Conservation (phyloP, 2,329 filamentous ascomycete species). For the Diaporthe humulicola region DNA sequence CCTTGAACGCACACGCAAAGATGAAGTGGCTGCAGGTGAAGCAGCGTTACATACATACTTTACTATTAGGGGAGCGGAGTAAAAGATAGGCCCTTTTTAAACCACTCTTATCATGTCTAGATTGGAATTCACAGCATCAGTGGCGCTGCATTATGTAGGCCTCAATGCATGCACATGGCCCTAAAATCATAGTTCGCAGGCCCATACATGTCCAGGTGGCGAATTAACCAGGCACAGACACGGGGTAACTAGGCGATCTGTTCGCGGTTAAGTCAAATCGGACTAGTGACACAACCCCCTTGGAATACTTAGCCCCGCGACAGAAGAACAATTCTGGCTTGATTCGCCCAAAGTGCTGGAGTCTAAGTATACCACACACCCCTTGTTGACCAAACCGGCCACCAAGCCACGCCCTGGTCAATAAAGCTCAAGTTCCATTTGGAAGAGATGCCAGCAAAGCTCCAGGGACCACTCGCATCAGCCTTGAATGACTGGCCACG, state of each 20-base stretch:
- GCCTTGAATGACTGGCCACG: too few relatives aligned
- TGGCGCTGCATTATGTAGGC: too few relatives aligned
- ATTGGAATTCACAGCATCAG: background rate
- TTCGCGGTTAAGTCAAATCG: background rate
- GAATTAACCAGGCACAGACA: slow-evolving; percentile 4
- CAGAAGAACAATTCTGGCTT: background rate
- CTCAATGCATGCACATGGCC: too few relatives aligned
- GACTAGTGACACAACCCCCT: background rate
- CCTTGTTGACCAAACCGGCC: background rate
- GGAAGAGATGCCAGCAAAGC: too few relatives aligned
- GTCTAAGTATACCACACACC: background rate
- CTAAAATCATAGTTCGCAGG: background rate
- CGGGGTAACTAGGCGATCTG: background rate
- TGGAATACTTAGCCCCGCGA: background rate
- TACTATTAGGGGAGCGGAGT: too few relatives aligned
- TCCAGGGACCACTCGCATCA: too few relatives aligned
- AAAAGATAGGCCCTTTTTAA: too few relatives aligned
- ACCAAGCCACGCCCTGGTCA: background rate
- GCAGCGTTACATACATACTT: too few relatives aligned
- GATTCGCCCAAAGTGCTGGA: background rate
- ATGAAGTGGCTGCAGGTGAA: too few relatives aligned
- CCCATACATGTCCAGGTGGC: too few relatives aligned
- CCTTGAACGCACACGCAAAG: too few relatives aligned
- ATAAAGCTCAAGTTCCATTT: background rate
- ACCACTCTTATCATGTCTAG: too few relatives aligned